A percentile compares a stretch with the other conserved stretches of the same genome.
Evolutionary conservation across 768 basidiomycete species (phyloP).

Genomic region (Amanita pseudoporphyria): DNA sequence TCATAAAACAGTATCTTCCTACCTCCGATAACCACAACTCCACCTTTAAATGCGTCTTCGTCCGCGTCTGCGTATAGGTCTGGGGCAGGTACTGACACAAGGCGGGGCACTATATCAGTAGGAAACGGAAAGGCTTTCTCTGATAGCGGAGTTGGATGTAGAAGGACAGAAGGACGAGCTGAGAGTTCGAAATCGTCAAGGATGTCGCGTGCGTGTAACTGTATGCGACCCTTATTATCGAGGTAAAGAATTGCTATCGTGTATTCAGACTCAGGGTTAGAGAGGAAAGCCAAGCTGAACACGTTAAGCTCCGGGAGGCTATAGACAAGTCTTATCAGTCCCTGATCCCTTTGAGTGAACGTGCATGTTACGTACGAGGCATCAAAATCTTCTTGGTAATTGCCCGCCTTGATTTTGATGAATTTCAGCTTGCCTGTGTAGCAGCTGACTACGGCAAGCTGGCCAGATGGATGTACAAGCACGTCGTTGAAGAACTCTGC

Average conservation of each 20-base stretch:
- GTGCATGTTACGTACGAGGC: slow-evolving; percentile 39
- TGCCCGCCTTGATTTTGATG: slow-evolving; percentile 45
- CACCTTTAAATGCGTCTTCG: slow-evolving; percentile 40
- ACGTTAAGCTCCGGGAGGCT: slow-evolving; percentile 64
- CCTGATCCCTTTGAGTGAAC: background rate
- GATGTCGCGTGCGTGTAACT: slow-evolving; percentile 53
- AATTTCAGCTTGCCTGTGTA: slow-evolving; percentile 67
- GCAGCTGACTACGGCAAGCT: slow-evolving; percentile 50
- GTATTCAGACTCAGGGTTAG: slow-evolving; percentile 31
- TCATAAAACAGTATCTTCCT: slow-evolving; percentile 56
- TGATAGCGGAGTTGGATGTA: slow-evolving; percentile 47
- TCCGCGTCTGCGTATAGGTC: slow-evolving; percentile 19
- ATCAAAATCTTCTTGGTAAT: slow-evolving; percentile 49
- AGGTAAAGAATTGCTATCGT: slow-evolving; percentile 59
- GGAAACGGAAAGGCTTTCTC: slow-evolving; percentile 35
- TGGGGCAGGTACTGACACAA: slow-evolving; percentile 30
- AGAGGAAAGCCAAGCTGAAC: slow-evolving; percentile 55
- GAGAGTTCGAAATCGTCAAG: slow-evolving; percentile 42
- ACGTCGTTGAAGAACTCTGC: slow-evolving; percentile 69
- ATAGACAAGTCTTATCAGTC: slow-evolving; percentile 4
- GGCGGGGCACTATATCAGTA: slow-evolving; percentile 27
- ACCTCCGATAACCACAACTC: slow-evolving; percentile 63
- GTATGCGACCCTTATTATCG: slow-evolving; percentile 53
- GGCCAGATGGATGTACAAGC: slow-evolving; percentile 54
- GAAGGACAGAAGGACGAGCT: slow-evolving; percentile 30